These are phyloP conservation scores for Mycena polygramma DNA, from an alignment of 768 basidiomycete genomes.

Conservation along the genomic window DNA sequence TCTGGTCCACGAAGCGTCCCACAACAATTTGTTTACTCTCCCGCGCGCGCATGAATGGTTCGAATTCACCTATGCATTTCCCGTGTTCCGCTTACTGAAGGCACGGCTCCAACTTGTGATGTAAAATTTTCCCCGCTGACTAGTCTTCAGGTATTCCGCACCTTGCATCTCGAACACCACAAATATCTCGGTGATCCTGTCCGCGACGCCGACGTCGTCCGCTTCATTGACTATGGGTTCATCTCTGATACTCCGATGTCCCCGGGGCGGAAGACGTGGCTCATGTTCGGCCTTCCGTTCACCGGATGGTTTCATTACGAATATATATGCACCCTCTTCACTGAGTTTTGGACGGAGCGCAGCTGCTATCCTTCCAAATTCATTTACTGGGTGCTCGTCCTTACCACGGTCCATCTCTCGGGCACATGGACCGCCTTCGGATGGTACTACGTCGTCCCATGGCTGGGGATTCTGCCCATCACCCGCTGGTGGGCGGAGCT, in stretches of 20 bases:
- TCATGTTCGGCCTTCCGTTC: constrained; percentile 20
- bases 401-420: constrained; percentile 2
- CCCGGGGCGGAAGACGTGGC: constrained; percentile 17
- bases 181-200: constrained; percentile 23
- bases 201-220: constrained; percentile 20
- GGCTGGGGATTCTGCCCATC: constrained; percentile 17
- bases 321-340: constrained; percentile 21
- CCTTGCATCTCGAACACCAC: constrained; percentile 26
- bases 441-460: constrained; percentile 21
- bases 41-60: constrained; percentile 23
- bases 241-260: constrained; percentile 18
- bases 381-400: constrained; percentile 17
- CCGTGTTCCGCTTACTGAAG: constrained; percentile 26
- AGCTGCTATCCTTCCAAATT: constrained; percentile 24
- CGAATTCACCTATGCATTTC: constrained; percentile 25
- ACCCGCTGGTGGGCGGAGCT: constrained; percentile 24
- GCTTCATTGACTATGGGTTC: constrained; percentile 26
- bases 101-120: not conserved
- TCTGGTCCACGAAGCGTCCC: constrained; percentile 19
- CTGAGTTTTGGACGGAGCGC: constrained; percentile 13
- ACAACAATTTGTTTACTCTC: constrained; percentile 22
- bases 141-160: constrained; percentile 19
- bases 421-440: constrained; percentile 13
- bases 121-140: not conserved
- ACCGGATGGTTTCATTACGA: constrained; percentile 27